Percentiles rank a stretch among this genome's conserved stretches.
These are phyloP conservation scores for Kwoniella dendrophila DNA, from an alignment of 768 basidiomycete genomes.

Conservation along the genomic window DNA sequence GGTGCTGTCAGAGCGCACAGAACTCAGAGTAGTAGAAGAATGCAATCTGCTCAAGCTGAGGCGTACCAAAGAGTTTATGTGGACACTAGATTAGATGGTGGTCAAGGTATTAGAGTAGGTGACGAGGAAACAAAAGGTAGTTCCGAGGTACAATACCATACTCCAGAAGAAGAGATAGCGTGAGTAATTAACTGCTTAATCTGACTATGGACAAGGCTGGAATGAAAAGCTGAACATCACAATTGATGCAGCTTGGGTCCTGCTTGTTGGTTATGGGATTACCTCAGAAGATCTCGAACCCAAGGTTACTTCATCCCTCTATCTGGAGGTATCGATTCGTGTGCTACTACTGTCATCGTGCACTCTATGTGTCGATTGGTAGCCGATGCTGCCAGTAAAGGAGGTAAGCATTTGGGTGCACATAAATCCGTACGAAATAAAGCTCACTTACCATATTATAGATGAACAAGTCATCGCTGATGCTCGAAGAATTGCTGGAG, in stretches of 20 bases:
- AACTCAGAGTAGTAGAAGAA: constrained; percentile 73
- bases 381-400: constrained; percentile 70
- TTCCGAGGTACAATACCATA: constrained; percentile 71
- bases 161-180: constrained; percentile 97
- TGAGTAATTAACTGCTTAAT: constrained; percentile 58
- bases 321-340: constrained; percentile 95
- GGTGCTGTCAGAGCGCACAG: constrained; percentile 92
- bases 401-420: constrained; percentile 62
- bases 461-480: constrained; percentile 85
- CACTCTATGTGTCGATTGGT: constrained; percentile 96
- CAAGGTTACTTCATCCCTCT: constrained; percentile 95
- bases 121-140: constrained; percentile 61
- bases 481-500: constrained; percentile 84
- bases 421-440: constrained; percentile 1
- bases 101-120: constrained; percentile 63
- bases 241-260: constrained; percentile 74
- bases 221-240: neutral
- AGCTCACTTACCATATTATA: constrained; percentile 47
- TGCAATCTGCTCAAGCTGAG: constrained; percentile 79
- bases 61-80: constrained; percentile 81
- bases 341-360: constrained; percentile 93
- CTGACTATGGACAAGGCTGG: neutral
- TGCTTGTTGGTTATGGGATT: constrained; percentile 99
- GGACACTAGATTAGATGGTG: constrained; percentile 74
- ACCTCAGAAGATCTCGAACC: constrained; percentile 85